phyloP scores from a whole-genome alignment of 768 basidiomycete species.

The Amanita exitialis region DNA sequence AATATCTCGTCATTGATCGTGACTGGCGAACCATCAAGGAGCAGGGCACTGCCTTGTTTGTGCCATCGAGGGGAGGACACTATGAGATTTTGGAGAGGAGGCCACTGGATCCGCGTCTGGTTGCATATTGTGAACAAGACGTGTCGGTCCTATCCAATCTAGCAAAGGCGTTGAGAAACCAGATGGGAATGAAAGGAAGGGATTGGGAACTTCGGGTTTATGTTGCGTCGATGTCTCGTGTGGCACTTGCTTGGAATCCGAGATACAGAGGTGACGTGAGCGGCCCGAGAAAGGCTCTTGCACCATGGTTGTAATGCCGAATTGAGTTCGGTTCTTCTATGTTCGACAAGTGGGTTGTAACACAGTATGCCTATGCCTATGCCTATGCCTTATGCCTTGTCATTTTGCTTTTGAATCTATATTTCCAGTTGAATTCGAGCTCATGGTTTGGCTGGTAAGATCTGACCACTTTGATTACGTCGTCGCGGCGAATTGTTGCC shows the following conservation, averaged over 20 bases:
- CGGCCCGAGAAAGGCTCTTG: slow-evolving; percentile 7
- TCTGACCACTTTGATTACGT: neutral
- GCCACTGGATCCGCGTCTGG: slow-evolving; percentile 7
- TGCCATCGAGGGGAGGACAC: slow-evolving; percentile 17
- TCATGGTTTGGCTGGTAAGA: too few relatives aligned
- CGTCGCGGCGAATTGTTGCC: neutral
- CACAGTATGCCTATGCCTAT: too few relatives aligned
- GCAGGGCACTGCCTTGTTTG: slow-evolving; percentile 19
- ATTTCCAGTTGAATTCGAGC: neutral
- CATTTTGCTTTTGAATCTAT: too few relatives aligned
- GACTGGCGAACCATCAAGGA: slow-evolving; percentile 20
- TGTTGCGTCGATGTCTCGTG: slow-evolving; percentile 1
- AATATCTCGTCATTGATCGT: slow-evolving; percentile 15
- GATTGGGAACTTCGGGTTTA: slow-evolving; percentile 7
- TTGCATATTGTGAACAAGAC: slow-evolving; percentile 11
- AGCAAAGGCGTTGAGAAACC: slow-evolving; percentile 4
- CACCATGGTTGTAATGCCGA: slow-evolving; percentile 4
- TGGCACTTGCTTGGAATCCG: slow-evolving; percentile 4
- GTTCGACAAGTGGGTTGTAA: too few relatives aligned
- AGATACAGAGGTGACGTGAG: slow-evolving; percentile 2
- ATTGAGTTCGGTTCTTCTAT: neutral
- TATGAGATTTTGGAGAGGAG: slow-evolving; percentile 12
- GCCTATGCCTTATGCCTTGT: too few relatives aligned
- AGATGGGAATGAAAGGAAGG: slow-evolving; percentile 8
- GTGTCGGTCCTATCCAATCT: slow-evolving; percentile 8